Evolutionary conservation across 139 green algal species (phyloP), one percentile per base, ranked within the genome.

Genomic region (Microglena sp.): DNA sequence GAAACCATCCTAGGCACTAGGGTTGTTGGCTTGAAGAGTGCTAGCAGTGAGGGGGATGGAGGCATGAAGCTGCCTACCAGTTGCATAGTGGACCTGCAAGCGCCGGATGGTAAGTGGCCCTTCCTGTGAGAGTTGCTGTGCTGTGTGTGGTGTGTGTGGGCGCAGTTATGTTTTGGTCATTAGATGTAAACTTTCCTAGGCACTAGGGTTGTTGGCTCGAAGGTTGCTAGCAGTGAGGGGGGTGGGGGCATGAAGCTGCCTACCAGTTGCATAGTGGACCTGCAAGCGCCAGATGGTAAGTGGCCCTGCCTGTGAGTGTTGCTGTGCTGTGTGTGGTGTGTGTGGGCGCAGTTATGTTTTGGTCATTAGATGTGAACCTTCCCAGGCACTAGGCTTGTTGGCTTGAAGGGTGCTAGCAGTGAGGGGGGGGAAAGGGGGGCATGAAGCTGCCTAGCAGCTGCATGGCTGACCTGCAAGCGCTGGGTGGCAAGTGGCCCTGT

Each of bases 401-500:
- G 40, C 18, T 50, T 18, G 40, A 50, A 50, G 11, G 40, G 11
- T 50, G n/a, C n/a, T n/a, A n/a, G n/a, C n/a, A n/a, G n/a, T n/a
- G n/a, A n/a, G n/a, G n/a, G n/a, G n/a, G n/a, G n/a, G n/a, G n/a
- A n/a, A n/a, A n/a, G n/a, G n/a, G n/a, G n/a, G n/a, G n/a, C n/a
- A n/a, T n/a, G n/a, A 18, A 7, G 6, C 55, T 40, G 21, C 55
- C 55, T 30, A 62, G 28, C 26, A 62, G 58, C n/a, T 65, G 33
- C 58, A 53, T 8, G 7, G 58, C 58, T 24, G 22, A 65, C 26
- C 28, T 65, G 58, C 58, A 53, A 33, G 32, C 31, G 22, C 11
- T 33, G 5, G 58, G 53, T 50, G 58, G 58, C 55, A 65, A 33
- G n/a, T n/a, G n/a, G n/a, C n/a, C n/a, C n/a, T n/a, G n/a, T n/a